Percentiles rank a stretch among this genome's conserved stretches.
phyloP scores from a whole-genome alignment of 768 basidiomycete genomes.

The Paxillus involutus region DNA sequence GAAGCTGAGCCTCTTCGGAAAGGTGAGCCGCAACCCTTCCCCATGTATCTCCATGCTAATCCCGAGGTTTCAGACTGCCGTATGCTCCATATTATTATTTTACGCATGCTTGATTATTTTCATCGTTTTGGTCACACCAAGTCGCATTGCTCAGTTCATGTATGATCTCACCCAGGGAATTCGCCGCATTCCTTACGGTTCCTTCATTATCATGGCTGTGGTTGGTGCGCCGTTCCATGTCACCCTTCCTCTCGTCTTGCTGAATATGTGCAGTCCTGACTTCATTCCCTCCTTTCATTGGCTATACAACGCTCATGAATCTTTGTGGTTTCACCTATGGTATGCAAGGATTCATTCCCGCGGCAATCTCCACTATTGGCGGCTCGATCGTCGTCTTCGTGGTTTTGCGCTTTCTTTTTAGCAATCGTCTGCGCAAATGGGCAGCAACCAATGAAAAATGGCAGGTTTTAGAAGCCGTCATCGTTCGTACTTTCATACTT shows the following conservation, averaged over 20 bases:
- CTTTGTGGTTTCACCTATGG: slow-evolving; percentile 86
- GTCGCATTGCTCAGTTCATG: slow-evolving; percentile 63
- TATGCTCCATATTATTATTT: slow-evolving; percentile 60
- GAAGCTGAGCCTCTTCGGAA: slow-evolving; percentile 51
- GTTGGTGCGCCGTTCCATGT: slow-evolving; percentile 56
- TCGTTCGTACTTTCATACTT: slow-evolving; percentile 44
- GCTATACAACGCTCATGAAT: slow-evolving; percentile 39
- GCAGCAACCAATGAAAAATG: slow-evolving; percentile 65
- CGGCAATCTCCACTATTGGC: slow-evolving; percentile 56
- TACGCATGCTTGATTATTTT: slow-evolving; percentile 47
- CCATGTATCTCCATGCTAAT: slow-evolving; percentile 10
- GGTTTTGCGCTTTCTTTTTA: slow-evolving; percentile 58
- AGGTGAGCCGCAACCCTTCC: slow-evolving; percentile 37
- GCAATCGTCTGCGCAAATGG: slow-evolving; percentile 55
- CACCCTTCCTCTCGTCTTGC: slow-evolving; percentile 49
- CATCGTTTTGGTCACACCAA: slow-evolving; percentile 56
- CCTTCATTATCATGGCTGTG: slow-evolving; percentile 50
- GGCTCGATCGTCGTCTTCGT: slow-evolving; percentile 67
- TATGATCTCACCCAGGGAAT: slow-evolving; percentile 69
- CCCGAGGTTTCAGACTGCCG: slow-evolving; percentile 37
- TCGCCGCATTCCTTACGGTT: slow-evolving; percentile 59
- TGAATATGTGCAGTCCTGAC: slow-evolving; percentile 21
- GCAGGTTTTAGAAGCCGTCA: slow-evolving; percentile 73
- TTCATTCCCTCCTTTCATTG: slow-evolving; percentile 34
- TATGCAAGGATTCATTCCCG: slow-evolving; percentile 70